phyloP scores from a whole-genome alignment of 2,329 filamentous ascomycete genomes.

The Sporothrix luriei region DNA sequence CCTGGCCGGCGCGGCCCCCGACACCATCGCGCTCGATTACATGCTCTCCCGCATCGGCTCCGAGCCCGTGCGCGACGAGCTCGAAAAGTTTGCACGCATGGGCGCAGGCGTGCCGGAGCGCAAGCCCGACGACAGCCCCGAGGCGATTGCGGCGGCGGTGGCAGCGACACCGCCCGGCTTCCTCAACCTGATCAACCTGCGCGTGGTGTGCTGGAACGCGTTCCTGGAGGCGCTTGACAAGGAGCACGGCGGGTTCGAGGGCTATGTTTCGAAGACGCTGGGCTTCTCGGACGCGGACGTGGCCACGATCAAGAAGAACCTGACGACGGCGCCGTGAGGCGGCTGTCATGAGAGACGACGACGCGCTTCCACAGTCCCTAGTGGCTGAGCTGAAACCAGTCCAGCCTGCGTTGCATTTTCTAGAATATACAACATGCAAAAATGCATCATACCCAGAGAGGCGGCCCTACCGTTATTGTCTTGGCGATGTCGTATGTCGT shows the following conservation, averaged over 20 bases:
- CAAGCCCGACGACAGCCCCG: background rate
- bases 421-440: background rate
- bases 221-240: conserved; percentile 50
- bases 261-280: conserved; percentile 51
- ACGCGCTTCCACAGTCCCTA: background rate
- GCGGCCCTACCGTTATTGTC: background rate
- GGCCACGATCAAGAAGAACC: conserved; percentile 51
- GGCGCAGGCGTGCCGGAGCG: conserved; percentile 41
- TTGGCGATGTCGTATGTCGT: background rate
- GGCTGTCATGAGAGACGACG: background rate
- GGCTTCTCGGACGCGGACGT: conserved; percentile 53
- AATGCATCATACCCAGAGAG: background rate
- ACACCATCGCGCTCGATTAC: conserved; percentile 54
- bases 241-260: conserved; percentile 52
- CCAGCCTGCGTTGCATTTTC: background rate
- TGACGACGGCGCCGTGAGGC: conserved; percentile 38
- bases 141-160: conserved; percentile 30
- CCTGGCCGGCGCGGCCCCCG: conserved; percentile 51
- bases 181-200: conserved; percentile 51
- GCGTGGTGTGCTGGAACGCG: conserved; percentile 49
- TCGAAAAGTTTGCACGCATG: conserved; percentile 49
- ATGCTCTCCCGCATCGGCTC: conserved; percentile 57
- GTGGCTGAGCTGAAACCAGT: conserved; percentile 3
- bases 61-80: conserved; percentile 54
- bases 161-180: conserved; percentile 52